Conservation (phyloP, 441 rosid genomes). For the Gossypium davidsonii region DNA sequence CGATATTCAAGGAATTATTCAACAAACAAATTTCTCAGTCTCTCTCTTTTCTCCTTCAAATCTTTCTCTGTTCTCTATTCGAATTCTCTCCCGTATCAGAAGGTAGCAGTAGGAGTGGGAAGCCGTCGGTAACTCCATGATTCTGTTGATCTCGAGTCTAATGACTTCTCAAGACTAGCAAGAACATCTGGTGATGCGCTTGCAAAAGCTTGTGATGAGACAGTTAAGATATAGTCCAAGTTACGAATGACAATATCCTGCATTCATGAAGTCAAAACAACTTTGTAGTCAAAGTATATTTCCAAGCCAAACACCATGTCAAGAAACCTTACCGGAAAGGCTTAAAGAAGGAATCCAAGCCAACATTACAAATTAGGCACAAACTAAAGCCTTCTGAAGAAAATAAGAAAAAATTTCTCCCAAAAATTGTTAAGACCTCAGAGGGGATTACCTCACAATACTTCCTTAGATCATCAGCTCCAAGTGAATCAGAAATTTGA, state of each 20-base stretch:
- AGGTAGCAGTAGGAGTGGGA: constrained; percentile 84
- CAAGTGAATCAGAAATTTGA: constrained; percentile 93
- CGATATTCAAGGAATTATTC: no score
- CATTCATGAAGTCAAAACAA: constrained; percentile 19
- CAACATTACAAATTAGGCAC: background rate
- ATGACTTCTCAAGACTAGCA: constrained; percentile 67
- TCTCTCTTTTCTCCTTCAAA: no score
- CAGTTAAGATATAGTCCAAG: constrained; percentile 74
- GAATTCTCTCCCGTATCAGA: background rate
- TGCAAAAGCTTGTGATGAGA: constrained; percentile 64
- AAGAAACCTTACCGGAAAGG: background rate
- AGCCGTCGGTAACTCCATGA: constrained; percentile 81
- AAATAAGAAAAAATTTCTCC: background rate
- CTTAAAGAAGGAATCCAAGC: background rate
- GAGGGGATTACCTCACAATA: constrained; percentile 69
- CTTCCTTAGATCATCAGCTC: constrained; percentile 74
- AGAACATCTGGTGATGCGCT: constrained; percentile 66
- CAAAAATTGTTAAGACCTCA: background rate
- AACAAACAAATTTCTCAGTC: no score
- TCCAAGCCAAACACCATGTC: background rate
- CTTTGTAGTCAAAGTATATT: background rate
- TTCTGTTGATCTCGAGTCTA: constrained; percentile 82
- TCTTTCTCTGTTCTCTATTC: no score
- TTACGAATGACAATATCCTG: constrained; percentile 86
- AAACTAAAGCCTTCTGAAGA: background rate